Percentiles rank a stretch among this genome's conserved stretches.
phyloP scores from a whole-genome alignment of 2,329 filamentous ascomycete genomes.

The Calcarisporium arbuscula region DNA sequence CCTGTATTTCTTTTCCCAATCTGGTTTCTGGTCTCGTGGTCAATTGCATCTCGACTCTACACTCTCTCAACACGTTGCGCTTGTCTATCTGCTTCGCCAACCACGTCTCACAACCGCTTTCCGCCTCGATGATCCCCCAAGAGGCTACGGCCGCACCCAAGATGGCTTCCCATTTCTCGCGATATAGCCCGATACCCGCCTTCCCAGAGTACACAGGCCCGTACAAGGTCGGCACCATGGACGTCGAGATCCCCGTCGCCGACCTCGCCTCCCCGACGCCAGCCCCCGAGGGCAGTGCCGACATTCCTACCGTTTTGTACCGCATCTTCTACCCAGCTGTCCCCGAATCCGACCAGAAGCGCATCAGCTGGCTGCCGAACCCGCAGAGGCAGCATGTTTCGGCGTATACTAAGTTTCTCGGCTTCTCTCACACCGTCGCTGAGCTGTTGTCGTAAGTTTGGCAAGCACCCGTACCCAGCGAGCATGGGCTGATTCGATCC shows the following conservation, averaged over 20 bases:
- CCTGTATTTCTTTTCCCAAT: too few species aligned
- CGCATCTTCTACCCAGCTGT: constrained; percentile 75
- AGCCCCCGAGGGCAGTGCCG: constrained; percentile 44
- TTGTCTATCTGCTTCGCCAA: too few species aligned
- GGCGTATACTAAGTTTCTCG: constrained; percentile 72
- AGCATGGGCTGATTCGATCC: too few species aligned
- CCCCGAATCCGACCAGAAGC: constrained; percentile 44
- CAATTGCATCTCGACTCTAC: too few species aligned
- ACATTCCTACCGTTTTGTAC: constrained; percentile 69
- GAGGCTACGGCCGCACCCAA: constrained; percentile 23
- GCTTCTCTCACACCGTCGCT: constrained; percentile 52
- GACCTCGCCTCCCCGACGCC: constrained; percentile 49
- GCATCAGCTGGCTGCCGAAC: constrained; percentile 69
- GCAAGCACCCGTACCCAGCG: too few species aligned
- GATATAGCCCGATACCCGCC: constrained; percentile 60
- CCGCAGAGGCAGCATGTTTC: constrained; percentile 70
- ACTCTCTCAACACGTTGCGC: too few species aligned
- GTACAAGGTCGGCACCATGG: constrained; percentile 71
- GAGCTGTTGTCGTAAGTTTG: constrained; percentile 53
- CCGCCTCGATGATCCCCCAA: constrained; percentile 10
- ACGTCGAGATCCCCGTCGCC: constrained; percentile 69
- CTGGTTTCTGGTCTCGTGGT: too few species aligned
- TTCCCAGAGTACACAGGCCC: constrained; percentile 74
- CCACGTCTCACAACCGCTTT: too few species aligned
- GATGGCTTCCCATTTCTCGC: constrained; percentile 43